Evolutionary conservation across 2,329 filamentous ascomycete species (phyloP).

Genomic region (Monosporascus sp.): DNA sequence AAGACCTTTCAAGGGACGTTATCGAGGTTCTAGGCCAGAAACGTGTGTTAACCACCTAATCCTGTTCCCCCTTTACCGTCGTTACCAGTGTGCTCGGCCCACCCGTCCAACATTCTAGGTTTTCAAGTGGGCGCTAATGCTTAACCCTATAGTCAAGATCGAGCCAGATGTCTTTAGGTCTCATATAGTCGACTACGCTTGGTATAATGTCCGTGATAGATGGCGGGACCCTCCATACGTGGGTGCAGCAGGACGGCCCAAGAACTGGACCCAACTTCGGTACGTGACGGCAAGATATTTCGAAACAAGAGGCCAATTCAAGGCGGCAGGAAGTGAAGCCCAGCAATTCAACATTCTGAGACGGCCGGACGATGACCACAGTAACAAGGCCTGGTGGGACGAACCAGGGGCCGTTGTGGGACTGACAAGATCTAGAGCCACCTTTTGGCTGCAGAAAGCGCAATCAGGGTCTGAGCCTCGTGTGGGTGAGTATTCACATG

Average conservation of each 20-base stretch:
- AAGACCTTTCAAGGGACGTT: conserved; percentile 15
- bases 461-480: not conserved
- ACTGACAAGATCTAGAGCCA: conserved; percentile 16
- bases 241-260: conserved; percentile 11
- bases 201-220: conserved; percentile 21
- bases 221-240: conserved; percentile 20
- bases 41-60: not conserved
- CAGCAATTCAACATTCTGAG: conserved; percentile 16
- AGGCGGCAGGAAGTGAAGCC: conserved; percentile 6
- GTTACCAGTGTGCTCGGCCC: not conserved
- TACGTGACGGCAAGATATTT: conserved; percentile 21
- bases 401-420: conserved; percentile 12
- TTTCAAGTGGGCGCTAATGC: not conserved
- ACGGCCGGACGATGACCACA: conserved; percentile 17
- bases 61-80: not conserved
- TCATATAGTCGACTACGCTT: conserved; percentile 18
- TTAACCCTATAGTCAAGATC: conserved; percentile 1
- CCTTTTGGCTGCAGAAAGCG: conserved; percentile 16
- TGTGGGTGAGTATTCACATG: not conserved
- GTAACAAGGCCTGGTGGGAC: conserved; percentile 19
- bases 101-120: not conserved
- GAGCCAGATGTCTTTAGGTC: conserved; percentile 17
- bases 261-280: conserved; percentile 21
- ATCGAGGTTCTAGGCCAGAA: conserved; percentile 12
- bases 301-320: conserved; percentile 3